These are phyloP conservation scores for Excoecaria agallocha DNA, from an alignment of 345 rosid genomes.

Conservation along the genomic window DNA sequence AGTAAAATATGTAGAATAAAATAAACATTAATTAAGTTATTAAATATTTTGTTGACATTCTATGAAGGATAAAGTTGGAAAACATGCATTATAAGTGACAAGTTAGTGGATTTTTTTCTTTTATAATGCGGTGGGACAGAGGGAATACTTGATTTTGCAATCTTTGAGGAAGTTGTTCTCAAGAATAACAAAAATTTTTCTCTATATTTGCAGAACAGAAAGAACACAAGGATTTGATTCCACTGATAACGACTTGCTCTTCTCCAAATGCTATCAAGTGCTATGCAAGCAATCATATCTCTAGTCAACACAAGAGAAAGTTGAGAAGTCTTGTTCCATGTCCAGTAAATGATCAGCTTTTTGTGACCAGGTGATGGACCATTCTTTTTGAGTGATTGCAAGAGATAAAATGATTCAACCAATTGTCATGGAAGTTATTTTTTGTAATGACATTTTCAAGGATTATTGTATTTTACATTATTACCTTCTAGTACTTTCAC, in stretches of 20 bases:
- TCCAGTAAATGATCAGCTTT: slow-evolving; percentile 76
- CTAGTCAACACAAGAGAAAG: slow-evolving; percentile 95
- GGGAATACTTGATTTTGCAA: neutral
- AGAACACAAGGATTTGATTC: slow-evolving; percentile 73
- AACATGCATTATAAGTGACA: no score
- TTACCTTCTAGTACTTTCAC: neutral
- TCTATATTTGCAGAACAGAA: slow-evolving; percentile 56
- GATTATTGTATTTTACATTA: neutral
- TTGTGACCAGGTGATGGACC: slow-evolving; percentile 66
- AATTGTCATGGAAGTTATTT: neutral
- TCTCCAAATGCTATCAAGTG: slow-evolving; percentile 52
- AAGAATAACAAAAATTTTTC: slow-evolving; percentile 12
- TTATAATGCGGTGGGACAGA: no score
- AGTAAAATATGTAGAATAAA: no score
- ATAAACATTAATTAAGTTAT: no score
- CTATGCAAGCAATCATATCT: slow-evolving; percentile 56
- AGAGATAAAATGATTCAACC: neutral
- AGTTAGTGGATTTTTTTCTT: no score
- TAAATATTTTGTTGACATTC: no score
- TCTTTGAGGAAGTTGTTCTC: neutral
- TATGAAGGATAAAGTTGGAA: no score
- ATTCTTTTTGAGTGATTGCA: neutral
- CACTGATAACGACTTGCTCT: slow-evolving; percentile 52
- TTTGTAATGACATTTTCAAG: neutral
- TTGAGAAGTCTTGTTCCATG: slow-evolving; percentile 70